These are phyloP conservation scores for Hypoxylon sp. DNA, from an alignment of 2,329 filamentous ascomycete species.

Conservation along the genomic window DNA sequence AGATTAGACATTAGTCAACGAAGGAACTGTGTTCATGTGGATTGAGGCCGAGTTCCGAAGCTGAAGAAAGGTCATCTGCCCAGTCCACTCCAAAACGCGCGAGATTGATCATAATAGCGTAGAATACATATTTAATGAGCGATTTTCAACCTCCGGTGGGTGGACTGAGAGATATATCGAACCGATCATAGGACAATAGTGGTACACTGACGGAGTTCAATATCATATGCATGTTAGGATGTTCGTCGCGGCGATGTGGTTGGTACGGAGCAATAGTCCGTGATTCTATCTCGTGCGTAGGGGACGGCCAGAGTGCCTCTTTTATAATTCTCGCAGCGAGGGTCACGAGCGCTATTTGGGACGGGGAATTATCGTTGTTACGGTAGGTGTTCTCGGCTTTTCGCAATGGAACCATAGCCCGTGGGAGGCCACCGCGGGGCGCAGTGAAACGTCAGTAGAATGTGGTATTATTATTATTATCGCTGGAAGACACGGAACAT, in stretches of 20 bases:
- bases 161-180: slow-evolving; percentile 33
- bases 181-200: slow-evolving; percentile 33
- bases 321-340: slow-evolving; percentile 13
- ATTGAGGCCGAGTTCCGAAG: slow-evolving; percentile 10
- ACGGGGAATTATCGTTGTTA: slow-evolving; percentile 15
- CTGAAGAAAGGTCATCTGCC: slow-evolving; percentile 22
- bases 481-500: slow-evolving; percentile 23
- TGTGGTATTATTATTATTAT: slow-evolving; percentile 19
- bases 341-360: slow-evolving; percentile 7
- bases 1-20: slow-evolving; percentile 9
- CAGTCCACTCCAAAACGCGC: slow-evolving; percentile 13
- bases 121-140: slow-evolving; percentile 33
- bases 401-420: slow-evolving; percentile 39
- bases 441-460: slow-evolving; percentile 37
- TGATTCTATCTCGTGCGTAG: slow-evolving; percentile 5
- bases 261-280: slow-evolving; percentile 28
- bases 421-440: slow-evolving; percentile 33
- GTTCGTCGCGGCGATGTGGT: slow-evolving; percentile 4
- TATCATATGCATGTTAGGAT: slow-evolving; percentile 25
- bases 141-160: slow-evolving; percentile 40
- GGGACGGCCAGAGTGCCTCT: slow-evolving; percentile 22
- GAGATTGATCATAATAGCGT: slow-evolving; percentile 23
- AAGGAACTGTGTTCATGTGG: slow-evolving; percentile 7
- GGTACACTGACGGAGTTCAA: slow-evolving; percentile 27
- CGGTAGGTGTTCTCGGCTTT: slow-evolving; percentile 22